Percentiles rank a stretch among this genome's conserved stretches.
Evolutionary conservation across 2,329 filamentous ascomycete species (phyloP).

Genomic region (Xylaria sp.): DNA sequence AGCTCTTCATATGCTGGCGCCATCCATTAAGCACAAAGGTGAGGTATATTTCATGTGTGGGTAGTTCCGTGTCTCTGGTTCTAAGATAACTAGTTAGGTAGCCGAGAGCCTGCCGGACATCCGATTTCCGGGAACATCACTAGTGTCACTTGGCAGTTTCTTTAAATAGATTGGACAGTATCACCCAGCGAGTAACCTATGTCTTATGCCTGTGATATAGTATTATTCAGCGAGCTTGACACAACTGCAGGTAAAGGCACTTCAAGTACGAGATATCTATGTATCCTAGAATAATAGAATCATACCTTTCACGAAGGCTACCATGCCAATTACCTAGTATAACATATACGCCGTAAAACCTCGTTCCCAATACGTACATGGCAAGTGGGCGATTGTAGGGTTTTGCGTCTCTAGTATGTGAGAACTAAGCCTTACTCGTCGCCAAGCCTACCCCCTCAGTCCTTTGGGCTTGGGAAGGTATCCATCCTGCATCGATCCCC

Average conservation of each 20-base stretch:
- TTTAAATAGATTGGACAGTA: conserved; percentile 17
- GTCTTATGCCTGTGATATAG: background rate
- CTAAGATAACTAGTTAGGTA: background rate
- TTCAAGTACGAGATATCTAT: background rate
- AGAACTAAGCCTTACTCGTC: conserved; percentile 25
- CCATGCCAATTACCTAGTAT: background rate
- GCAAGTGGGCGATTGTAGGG: background rate
- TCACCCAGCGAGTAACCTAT: background rate
- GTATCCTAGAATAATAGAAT: background rate
- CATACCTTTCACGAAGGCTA: no score
- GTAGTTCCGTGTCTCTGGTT: conserved; percentile 1
- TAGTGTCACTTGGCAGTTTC: conserved; percentile 17
- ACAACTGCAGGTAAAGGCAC: no score
- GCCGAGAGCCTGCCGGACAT: conserved; percentile 10
- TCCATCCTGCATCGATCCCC: background rate
- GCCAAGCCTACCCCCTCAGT: conserved; percentile 12
- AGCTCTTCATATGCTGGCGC: background rate
- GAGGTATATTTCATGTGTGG: background rate
- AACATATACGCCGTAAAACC: background rate
- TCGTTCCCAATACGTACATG: background rate
- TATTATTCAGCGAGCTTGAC: background rate
- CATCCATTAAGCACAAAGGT: background rate
- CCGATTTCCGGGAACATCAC: conserved; percentile 11
- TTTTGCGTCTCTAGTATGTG: conserved; percentile 7
- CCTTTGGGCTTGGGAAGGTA: background rate